phyloP scores from a whole-genome alignment of 2,329 filamentous ascomycete genomes.

The Colletotrichum ledebouriae region DNA sequence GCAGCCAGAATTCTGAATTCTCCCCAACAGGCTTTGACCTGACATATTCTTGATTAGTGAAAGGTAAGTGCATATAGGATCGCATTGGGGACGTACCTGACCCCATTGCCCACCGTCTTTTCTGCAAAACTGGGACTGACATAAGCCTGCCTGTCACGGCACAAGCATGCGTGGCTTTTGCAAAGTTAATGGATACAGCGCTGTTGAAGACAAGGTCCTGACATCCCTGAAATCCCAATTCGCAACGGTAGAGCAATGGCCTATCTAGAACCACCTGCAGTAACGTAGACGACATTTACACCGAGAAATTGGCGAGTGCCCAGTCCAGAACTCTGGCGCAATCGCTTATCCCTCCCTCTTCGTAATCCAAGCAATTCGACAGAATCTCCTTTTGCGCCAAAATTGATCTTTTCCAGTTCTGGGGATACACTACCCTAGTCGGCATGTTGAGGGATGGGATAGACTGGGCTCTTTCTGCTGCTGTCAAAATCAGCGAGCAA shows the following conservation, averaged over 20 bases:
- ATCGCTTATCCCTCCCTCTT: constrained; percentile 39
- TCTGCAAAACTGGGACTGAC: too few relatives aligned
- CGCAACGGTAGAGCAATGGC: too few relatives aligned
- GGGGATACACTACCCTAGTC: constrained; percentile 22
- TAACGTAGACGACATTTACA: neutral
- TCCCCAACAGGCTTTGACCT: constrained; percentile 2
- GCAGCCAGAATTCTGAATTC: neutral
- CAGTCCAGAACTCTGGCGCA: constrained; percentile 35
- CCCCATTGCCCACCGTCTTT: too few relatives aligned
- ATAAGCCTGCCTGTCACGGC: too few relatives aligned
- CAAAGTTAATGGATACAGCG: neutral
- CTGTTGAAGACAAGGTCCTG: neutral
- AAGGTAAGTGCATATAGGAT: too few relatives aligned
- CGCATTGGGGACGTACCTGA: too few relatives aligned
- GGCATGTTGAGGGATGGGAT: constrained; percentile 39
- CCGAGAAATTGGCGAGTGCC: constrained; percentile 35
- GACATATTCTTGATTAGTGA: neutral
- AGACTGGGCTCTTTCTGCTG: constrained; percentile 29
- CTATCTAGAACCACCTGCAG: neutral
- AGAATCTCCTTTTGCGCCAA: constrained; percentile 34
- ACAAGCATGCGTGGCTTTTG: too few relatives aligned
- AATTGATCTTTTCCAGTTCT: constrained; percentile 30
- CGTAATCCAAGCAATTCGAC: constrained; percentile 36
- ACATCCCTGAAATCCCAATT: neutral
- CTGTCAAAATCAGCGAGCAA: constrained; percentile 35